Evolutionary conservation across 139 green algal genomes (phyloP).

Genomic region (Chlamydomonas schloesseri): DNA sequence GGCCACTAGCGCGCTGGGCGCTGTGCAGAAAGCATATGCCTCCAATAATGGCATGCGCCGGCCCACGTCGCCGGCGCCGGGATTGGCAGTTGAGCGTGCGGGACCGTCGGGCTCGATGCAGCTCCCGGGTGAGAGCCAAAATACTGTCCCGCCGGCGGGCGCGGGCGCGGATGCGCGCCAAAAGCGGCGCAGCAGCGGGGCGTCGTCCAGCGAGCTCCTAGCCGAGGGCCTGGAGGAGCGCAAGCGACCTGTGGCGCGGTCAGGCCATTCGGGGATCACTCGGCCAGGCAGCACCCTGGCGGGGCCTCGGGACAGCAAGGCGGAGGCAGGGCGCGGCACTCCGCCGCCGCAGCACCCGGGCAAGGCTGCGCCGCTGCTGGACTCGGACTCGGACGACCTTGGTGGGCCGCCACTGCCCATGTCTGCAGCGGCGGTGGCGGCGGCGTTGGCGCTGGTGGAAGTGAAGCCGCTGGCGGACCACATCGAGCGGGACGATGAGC

Average conservation of each 20-base stretch:
- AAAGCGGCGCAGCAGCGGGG: no score
- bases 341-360: background rate
- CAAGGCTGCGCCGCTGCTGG: background rate
- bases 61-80: background rate
- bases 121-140: no score
- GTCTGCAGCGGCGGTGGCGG: background rate
- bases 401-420: background rate
- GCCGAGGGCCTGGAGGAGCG: no score
- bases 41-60: background rate
- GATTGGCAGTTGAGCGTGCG: background rate
- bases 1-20: constrained; percentile 11
- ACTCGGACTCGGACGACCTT: background rate
- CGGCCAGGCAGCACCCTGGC: no score
- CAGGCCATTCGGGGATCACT: background rate
- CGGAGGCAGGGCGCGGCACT: no score
- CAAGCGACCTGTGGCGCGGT: background rate
- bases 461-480: constrained; percentile 37
- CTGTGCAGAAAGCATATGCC: background rate
- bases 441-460: constrained; percentile 22
- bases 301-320: no score
- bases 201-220: background rate
- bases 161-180: no score
- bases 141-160: background rate
- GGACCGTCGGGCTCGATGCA: background rate
- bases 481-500: constrained; percentile 9